These are phyloP conservation scores for Beta macrorhiza DNA, from an alignment of 179 eudicot species.

Conservation along the genomic window DNA sequence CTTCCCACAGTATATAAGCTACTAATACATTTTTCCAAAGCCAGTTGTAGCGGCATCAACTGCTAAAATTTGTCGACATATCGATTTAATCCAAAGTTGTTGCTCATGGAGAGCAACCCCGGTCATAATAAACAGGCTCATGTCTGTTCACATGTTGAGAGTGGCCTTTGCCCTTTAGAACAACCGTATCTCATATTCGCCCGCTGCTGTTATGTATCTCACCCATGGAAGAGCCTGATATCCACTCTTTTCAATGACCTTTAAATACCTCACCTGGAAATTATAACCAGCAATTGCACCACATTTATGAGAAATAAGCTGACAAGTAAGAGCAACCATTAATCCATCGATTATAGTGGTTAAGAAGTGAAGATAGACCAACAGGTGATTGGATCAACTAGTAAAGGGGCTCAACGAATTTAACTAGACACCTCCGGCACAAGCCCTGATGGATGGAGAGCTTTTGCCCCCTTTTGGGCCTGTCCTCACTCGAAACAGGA, in stretches of 20 bases:
- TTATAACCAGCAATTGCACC: neutral
- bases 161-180: constrained; percentile 30
- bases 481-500: too few relatives aligned
- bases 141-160: constrained; percentile 6
- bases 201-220: constrained; percentile 75
- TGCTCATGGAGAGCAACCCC: too few relatives aligned
- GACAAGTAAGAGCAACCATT: neutral
- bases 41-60: neutral
- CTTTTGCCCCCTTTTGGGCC: too few relatives aligned
- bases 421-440: too few relatives aligned
- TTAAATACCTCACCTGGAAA: constrained; percentile 62
- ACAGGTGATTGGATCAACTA: too few relatives aligned
- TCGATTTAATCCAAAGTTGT: neutral
- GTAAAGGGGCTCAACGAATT: too few relatives aligned
- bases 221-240: constrained; percentile 85
- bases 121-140: neutral
- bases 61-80: neutral
- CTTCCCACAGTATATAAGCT: neutral
- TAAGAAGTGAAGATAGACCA: neutral
- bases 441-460: too few relatives aligned
- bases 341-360: neutral
- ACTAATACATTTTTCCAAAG: neutral
- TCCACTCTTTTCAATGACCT: constrained; percentile 76
- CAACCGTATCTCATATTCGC: constrained; percentile 67
- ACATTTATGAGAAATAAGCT: neutral